phyloP scores from a whole-genome alignment of 1,284 basidiomycete genomes.

The Moesziomyces parantarcticus region DNA sequence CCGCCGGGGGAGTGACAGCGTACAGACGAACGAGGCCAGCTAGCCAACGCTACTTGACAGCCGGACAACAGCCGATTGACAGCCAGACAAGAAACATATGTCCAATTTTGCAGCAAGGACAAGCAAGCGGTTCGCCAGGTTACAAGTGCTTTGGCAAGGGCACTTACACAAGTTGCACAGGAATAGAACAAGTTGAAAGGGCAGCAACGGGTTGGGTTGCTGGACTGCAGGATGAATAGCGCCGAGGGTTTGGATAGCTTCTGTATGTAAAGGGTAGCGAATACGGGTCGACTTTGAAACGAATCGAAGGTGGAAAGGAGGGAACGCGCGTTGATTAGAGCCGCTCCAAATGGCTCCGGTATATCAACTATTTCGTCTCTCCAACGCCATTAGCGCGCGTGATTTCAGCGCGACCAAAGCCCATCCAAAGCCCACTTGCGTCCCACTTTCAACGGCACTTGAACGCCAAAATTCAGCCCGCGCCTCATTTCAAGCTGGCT shows the following conservation, averaged over 20 bases:
- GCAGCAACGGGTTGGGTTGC: slow-evolving; percentile 2
- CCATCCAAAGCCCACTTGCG: slow-evolving; percentile 2
- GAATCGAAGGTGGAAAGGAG: slow-evolving; percentile 23
- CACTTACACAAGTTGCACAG: slow-evolving; percentile 2
- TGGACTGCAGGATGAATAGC: no score
- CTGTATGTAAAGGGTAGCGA: not conserved
- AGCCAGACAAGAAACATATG: no score
- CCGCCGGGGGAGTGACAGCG: no score
- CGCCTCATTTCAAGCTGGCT: no score
- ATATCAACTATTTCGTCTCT: slow-evolving; percentile 13
- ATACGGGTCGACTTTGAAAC: not conserved
- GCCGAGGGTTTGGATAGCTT: no score
- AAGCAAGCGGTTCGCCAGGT: no score
- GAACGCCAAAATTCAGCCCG: no score
- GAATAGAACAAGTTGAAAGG: slow-evolving; percentile 5
- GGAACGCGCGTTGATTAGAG: slow-evolving; percentile 23
- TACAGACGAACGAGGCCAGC: no score
- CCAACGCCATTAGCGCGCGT: no score
- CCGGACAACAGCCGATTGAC: no score
- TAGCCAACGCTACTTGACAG: no score
- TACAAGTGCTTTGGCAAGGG: not conserved
- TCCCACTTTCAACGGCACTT: slow-evolving; percentile 5
- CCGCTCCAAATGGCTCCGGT: slow-evolving; percentile 4
- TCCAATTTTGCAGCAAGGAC: no score
- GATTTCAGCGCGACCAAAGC: not conserved